Evolutionary conservation across 2,329 filamentous ascomycete genomes (phyloP).

Genomic region (Fusarium tupiense): DNA sequence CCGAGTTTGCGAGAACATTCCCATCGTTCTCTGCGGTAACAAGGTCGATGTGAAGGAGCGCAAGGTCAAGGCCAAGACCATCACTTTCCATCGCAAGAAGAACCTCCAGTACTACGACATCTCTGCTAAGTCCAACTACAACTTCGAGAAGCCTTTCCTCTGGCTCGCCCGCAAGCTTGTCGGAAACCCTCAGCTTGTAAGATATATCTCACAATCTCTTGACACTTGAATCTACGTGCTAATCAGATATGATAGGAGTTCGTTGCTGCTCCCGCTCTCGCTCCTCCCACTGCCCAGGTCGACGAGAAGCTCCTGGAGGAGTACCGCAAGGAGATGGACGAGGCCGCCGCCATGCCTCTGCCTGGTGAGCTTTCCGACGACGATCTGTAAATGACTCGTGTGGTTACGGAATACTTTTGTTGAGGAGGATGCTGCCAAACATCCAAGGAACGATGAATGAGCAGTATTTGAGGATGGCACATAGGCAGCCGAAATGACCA

Average conservation of each 20-base stretch:
- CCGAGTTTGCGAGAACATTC: conserved; percentile 99
- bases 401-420: conserved; percentile 43
- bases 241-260: conserved; percentile 75
- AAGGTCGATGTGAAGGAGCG: conserved; percentile 99
- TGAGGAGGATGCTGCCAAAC: conserved; percentile 43
- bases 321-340: conserved; percentile 90
- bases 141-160: conserved; percentile 99
- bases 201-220: not conserved
- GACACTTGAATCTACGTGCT: conserved; percentile 26
- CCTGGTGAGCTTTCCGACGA: conserved; percentile 92
- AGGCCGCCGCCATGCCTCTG: conserved; percentile 83
- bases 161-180: conserved; percentile 99
- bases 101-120: conserved; percentile 99
- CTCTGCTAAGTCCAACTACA: conserved; percentile 99
- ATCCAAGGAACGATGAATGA: conserved; percentile 35
- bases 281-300: conserved; percentile 90
- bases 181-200: conserved; percentile 74
- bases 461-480: conserved; percentile 44
- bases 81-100: conserved; percentile 99
- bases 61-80: conserved; percentile 99
- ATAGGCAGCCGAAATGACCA: conserved; percentile 50
- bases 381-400: conserved; percentile 61
- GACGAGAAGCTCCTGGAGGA: conserved; percentile 82
- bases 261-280: conserved; percentile 92
- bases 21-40: conserved; percentile 98